Evolutionary conservation across 2,329 filamentous ascomycete species (phyloP).

Genomic region (Cyphellophora attinorum): DNA sequence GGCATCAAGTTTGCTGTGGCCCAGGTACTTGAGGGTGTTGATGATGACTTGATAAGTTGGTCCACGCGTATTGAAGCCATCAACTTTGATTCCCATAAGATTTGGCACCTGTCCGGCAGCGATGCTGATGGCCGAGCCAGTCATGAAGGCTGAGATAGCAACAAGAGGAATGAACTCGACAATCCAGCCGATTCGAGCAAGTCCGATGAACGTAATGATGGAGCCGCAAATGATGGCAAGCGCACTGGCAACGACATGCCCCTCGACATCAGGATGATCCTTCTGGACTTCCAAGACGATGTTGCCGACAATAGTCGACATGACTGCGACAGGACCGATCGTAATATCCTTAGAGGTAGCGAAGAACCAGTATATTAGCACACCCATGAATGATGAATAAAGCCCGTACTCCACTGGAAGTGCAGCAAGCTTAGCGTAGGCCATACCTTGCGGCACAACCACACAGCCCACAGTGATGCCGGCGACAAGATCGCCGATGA

Average conservation of each 20-base stretch:
- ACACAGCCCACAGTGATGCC: slow-evolving; percentile 67
- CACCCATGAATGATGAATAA: slow-evolving; percentile 94
- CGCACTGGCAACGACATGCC: slow-evolving; percentile 64
- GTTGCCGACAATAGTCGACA: slow-evolving; percentile 82
- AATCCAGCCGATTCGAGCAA: slow-evolving; percentile 75
- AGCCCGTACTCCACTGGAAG: slow-evolving; percentile 77
- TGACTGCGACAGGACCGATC: slow-evolving; percentile 90
- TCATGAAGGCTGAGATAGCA: slow-evolving; percentile 93
- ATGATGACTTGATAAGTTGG: slow-evolving; percentile 76
- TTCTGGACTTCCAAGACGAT: slow-evolving; percentile 58
- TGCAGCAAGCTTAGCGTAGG: slow-evolving; percentile 75
- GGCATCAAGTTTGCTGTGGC: slow-evolving; percentile 62
- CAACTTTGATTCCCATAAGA: slow-evolving; percentile 67
- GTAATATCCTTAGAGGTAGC: slow-evolving; percentile 98
- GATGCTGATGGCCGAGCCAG: slow-evolving; percentile 86
- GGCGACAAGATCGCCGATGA: slow-evolving; percentile 79
- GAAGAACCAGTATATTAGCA: slow-evolving; percentile 93
- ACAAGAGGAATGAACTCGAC: slow-evolving; percentile 88
- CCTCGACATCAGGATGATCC: slow-evolving; percentile 45
- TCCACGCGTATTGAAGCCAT: slow-evolving; percentile 61
- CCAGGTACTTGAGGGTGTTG: slow-evolving; percentile 66
- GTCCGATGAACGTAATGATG: slow-evolving; percentile 69
- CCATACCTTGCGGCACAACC: slow-evolving; percentile 95
- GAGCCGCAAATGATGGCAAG: slow-evolving; percentile 68
- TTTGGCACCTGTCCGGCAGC: slow-evolving; percentile 71